phyloP scores from a whole-genome alignment of 2,329 filamentous ascomycete genomes.

The Echinosphaeria canescens region DNA sequence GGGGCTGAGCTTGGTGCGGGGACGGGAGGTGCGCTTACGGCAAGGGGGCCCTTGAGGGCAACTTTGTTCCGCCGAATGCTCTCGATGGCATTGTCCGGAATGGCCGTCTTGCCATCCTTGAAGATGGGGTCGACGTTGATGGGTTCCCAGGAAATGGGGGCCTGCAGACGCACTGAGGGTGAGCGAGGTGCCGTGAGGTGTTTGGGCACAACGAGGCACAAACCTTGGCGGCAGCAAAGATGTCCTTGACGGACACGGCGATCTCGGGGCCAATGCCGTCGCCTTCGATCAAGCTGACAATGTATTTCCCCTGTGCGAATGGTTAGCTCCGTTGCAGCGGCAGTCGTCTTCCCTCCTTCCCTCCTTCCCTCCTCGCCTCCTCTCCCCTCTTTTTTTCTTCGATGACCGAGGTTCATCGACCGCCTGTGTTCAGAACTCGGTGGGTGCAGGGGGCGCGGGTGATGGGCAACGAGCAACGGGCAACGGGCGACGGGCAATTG shows the following conservation, averaged over 20 bases:
- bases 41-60: slow-evolving; percentile 92
- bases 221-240: slow-evolving; percentile 89
- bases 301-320: slow-evolving; percentile 60
- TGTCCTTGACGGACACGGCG: slow-evolving; percentile 94
- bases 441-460: no score
- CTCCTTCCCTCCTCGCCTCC: no score
- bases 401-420: no score
- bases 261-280: slow-evolving; percentile 98
- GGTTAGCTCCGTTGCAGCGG: no score
- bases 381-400: no score
- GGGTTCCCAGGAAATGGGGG: slow-evolving; percentile 90
- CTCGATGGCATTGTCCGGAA: slow-evolving; percentile 78
- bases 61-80: slow-evolving; percentile 94
- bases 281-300: slow-evolving; percentile 93
- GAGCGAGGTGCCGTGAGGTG: neutral
- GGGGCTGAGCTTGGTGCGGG: no score
- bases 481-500: no score
- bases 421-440: no score
- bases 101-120: slow-evolving; percentile 89
- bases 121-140: slow-evolving; percentile 88
- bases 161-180: slow-evolving; percentile 20
- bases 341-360: no score
- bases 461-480: no score
- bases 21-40: slow-evolving; percentile 33
- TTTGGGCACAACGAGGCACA: neutral